phyloP scores from a whole-genome alignment of 2,329 filamentous ascomycete species.

The Alternaria metachromatica region DNA sequence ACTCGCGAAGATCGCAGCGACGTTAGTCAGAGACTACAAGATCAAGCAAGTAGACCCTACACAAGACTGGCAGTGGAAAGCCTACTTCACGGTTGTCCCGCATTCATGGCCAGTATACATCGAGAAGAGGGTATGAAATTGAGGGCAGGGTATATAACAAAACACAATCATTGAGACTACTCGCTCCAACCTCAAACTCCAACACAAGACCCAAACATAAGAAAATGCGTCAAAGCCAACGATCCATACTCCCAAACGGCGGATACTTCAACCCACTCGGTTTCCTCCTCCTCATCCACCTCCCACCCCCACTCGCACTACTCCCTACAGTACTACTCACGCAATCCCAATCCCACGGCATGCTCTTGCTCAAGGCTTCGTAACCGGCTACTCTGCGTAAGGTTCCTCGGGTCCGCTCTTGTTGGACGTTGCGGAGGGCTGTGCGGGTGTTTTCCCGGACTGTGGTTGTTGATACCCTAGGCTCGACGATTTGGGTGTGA shows the following conservation, averaged over 20 bases:
- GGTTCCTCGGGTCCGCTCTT: conserved; percentile 19
- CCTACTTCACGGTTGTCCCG: conserved; percentile 42
- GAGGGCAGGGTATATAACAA: too few species aligned
- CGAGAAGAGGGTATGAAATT: neutral
- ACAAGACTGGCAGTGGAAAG: conserved; percentile 41
- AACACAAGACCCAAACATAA: neutral
- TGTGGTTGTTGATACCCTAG: conserved; percentile 12
- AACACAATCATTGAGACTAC: neutral
- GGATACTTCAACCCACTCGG: conserved; percentile 31
- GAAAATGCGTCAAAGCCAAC: neutral
- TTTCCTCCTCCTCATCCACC: conserved; percentile 11
- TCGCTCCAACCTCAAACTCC: neutral
- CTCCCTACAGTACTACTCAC: conserved; percentile 37
- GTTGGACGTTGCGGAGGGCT: conserved; percentile 28
- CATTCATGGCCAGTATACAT: conserved; percentile 30
- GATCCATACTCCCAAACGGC: conserved; percentile 35
- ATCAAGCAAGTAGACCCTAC: conserved; percentile 35
- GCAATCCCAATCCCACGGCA: conserved; percentile 46
- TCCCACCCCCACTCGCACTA: conserved; percentile 10
- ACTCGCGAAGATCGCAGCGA: conserved; percentile 45
- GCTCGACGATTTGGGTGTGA: conserved; percentile 38
- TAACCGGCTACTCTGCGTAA: conserved; percentile 40
- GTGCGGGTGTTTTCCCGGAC: conserved; percentile 36
- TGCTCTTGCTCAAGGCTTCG: conserved; percentile 36
- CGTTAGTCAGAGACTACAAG: conserved; percentile 44